Evolutionary conservation across 2,329 filamentous ascomycete genomes (phyloP), one percentile per base, ranked within the genome.

Genomic region (Emergomyces pasteurianus): DNA sequence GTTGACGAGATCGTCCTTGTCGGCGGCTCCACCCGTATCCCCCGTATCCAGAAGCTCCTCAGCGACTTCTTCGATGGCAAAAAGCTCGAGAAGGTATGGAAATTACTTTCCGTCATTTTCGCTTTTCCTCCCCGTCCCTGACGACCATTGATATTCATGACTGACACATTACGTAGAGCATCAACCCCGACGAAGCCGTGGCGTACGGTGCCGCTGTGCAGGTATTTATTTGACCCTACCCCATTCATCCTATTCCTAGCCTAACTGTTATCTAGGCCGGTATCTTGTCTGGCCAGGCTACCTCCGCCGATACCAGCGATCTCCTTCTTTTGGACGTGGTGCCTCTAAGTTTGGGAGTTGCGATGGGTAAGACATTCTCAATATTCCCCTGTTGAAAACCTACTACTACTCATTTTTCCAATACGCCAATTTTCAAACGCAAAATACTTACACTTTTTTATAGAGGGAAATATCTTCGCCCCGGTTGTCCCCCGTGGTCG

Each of bases 51-150:
- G 87, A 97, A 97, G 86, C 88, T 99, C 68, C 87, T 99, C 69
- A 92, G 87, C 81, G 94, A 99, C 80, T 96, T 92, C 86, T 99
- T 99, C 82, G 89, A 95, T 77, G 92, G 92, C 80, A 99, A 99
- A 90, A 96, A 99, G 88, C 90, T 96, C 69, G 92, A 97, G 86
- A 97, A 96, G 85, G 75, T 76, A 63, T 47, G 21, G 67, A 66
- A 16, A 28, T 31, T 31, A 3, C 7, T 28, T 18, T 18, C 10
- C 26, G 26, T 21, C 36, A 36, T 57, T 23, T 60, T 36, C n/a
- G 10, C 47, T 38, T 34, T 12, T 9, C 50, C 16, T 23, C n/a
- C 2, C 1, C 6, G 23, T 21, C 10, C 12, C 23, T 38, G 1
- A 9, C 7, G 3, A 10, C 10, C 10, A 16, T 50, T 31, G 16